Conservation (phyloP, 208 protist species). For the Acanthamoeba culbertsoni region DNA sequence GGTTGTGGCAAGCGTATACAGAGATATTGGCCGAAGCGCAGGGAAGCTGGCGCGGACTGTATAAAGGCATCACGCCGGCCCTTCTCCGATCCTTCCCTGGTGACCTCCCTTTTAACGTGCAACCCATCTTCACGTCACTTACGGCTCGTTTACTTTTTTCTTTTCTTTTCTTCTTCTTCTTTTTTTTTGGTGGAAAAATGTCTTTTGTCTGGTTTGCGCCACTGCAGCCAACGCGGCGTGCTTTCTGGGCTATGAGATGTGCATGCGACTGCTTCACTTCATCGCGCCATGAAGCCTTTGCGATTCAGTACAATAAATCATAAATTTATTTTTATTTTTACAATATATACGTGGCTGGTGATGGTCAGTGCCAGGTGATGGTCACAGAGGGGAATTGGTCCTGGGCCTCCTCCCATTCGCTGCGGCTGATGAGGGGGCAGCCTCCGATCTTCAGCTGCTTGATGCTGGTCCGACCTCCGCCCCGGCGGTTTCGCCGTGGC, state of each 20-base stretch:
- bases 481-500: neutral
- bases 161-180: no score
- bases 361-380: neutral
- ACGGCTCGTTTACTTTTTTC: no score
- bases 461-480: neutral
- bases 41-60: neutral
- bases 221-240: neutral
- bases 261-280: constrained; percentile 2
- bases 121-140: neutral
- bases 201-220: neutral
- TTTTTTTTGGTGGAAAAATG: no score
- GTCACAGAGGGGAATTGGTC: neutral
- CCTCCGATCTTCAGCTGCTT: constrained; percentile 20
- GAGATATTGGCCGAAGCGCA: neutral
- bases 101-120: neutral
- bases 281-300: neutral
- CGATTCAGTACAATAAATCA: no score
- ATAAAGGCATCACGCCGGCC: neutral
- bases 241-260: constrained; percentile 28
- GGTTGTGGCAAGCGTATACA: neutral
- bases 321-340: neutral
- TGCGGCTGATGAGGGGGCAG: neutral
- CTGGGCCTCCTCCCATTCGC: neutral
- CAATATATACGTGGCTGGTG: neutral
- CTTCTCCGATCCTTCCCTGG: constrained; percentile 12